These are phyloP conservation scores for Metschnikowia proteae DNA, from an alignment of 805 yeast genomes.

Conservation along the genomic window DNA sequence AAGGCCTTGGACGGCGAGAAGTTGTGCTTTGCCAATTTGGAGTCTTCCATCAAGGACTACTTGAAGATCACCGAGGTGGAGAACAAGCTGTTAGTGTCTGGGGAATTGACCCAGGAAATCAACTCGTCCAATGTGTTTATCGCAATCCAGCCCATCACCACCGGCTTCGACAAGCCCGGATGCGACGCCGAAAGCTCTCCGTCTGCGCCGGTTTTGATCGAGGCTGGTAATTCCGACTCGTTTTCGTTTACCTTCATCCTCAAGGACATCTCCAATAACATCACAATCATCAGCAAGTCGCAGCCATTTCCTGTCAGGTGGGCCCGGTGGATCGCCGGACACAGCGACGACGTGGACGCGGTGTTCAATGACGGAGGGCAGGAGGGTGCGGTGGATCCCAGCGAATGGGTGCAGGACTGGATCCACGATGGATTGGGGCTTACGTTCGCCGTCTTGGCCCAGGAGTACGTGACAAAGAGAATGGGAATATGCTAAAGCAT, in stretches of 20 bases:
- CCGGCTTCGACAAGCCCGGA: conserved; percentile 8
- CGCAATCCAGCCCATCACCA: conserved; percentile 58
- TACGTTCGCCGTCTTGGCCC: conserved; percentile 83
- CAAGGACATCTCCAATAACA: conserved; percentile 73
- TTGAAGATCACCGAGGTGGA: conserved; percentile 24
- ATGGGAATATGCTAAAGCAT: conserved; percentile 55
- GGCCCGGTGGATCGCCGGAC: conserved; percentile 86
- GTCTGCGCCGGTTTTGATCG: conserved; percentile 35
- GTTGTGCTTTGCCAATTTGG: conserved; percentile 82
- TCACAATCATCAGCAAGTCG: conserved; percentile 70
- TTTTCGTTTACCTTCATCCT: conserved; percentile 75
- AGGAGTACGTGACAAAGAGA: conserved; percentile 82
- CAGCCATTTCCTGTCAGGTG: conserved; percentile 89
- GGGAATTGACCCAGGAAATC: conserved; percentile 18
- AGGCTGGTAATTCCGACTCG: conserved; percentile 46
- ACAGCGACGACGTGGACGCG: conserved; percentile 20
- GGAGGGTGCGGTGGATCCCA: conserved; percentile 31
- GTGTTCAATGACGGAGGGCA: conserved; percentile 22
- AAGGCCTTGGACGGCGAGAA: conserved; percentile 82
- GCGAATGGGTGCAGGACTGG: conserved; percentile 46
- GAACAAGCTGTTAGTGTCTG: conserved; percentile 14
- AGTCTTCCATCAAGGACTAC: conserved; percentile 56
- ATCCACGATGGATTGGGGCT: conserved; percentile 60
- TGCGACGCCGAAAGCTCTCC: conserved; percentile 12
- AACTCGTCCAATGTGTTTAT: conserved; percentile 61